Base-by-base conservation (phyloP, 352 stramenopile species). In the Nothophytophthora sp. region DNA sequence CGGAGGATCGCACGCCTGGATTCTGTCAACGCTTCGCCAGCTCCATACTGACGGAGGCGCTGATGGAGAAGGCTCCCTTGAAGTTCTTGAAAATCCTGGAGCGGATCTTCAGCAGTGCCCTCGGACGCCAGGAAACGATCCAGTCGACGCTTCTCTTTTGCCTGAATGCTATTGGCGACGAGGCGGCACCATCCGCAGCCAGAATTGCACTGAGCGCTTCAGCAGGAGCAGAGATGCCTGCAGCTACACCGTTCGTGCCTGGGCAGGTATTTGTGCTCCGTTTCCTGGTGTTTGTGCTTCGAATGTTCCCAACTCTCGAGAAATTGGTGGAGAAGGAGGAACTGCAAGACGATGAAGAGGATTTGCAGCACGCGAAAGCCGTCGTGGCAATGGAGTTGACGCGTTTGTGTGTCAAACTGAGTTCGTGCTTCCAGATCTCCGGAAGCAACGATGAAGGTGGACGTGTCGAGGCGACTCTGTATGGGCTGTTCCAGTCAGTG, bases 331-430 rank as follows among this genome's bases (percentile, higher is more conserved):
- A 85, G 37, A 81, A 74, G 19, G 76, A 88, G n/a, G 71, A 88
- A 44, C 44, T 91, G 13, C 77, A 76, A 55, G 80, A 91, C 30
- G 73, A 91, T 22, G 75, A 88, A 69, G 70, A 86, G 13, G 75
- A 81, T 22, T 43, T 88, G 7, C 55, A 57, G 23, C 58, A 39
- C n/a, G 69, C 74, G 8, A 80, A 81, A 24, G 60, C 65, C 23
- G 51, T 70, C 0, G 47, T 90, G 11, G 70, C 62, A n/a, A 62
- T 70, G 20, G 82, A 91, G 33, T 39, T 89, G 19, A 55, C 82
- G 16, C 59, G 63, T 7, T 20, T 86, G 32, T 83, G 73, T 43
- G 61, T 90, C 16, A 73, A 73, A 8, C 32, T 90, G 42, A 76
- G 69, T 9, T 81, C 71, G 5, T 75, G 40, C 20, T 61, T 67